These are phyloP conservation scores for Volvox reticuliferus DNA, from an alignment of 139 green algal species.

Conservation along the genomic window DNA sequence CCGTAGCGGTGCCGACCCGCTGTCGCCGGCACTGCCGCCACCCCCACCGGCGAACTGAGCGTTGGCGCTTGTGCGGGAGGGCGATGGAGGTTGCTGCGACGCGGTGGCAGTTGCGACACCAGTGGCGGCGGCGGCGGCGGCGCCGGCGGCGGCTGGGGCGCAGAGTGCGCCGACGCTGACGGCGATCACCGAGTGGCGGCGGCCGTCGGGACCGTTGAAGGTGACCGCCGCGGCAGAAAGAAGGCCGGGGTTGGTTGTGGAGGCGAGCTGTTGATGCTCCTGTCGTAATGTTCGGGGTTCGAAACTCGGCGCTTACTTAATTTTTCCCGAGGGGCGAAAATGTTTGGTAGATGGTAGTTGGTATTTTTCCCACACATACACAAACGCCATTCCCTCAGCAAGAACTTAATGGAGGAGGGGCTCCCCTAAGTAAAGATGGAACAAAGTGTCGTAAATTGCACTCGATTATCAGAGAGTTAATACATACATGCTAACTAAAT, in stretches of 20 bases:
- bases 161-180: conserved; percentile 6
- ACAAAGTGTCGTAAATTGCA: no score
- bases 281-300: neutral
- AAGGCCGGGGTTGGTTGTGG: neutral
- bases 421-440: no score
- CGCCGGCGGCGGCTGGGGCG: neutral
- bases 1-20: no score
- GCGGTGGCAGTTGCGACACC: neutral
- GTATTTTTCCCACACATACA: no score
- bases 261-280: conserved; percentile 28
- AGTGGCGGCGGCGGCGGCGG: neutral
- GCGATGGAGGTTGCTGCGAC: neutral
- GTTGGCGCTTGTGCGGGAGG: neutral
- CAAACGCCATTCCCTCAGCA: no score
- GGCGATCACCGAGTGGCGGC: conserved; percentile 33
- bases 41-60: neutral
- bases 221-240: conserved; percentile 20
- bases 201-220: conserved; percentile 34
- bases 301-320: no score
- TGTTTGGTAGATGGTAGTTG: no score
- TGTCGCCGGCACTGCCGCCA: neutral
- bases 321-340: no score
- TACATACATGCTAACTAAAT: no score
- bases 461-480: no score
- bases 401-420: no score